These are phyloP conservation scores for Trametes punicea DNA, from an alignment of 768 basidiomycete genomes.

Conservation along the genomic window DNA sequence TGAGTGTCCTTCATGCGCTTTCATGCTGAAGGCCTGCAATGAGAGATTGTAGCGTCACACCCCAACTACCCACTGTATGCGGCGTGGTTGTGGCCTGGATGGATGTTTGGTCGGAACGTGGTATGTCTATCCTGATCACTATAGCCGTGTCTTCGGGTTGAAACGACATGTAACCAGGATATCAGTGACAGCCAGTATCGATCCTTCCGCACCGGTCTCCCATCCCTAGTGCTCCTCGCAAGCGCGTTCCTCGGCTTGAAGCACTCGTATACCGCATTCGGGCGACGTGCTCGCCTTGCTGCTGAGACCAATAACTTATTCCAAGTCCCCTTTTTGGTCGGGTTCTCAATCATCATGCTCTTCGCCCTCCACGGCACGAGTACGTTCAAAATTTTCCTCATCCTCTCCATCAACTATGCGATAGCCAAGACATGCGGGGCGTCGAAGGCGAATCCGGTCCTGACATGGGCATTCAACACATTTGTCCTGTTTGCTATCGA, in stretches of 20 bases:
- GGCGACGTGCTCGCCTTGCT: slow-evolving; percentile 21
- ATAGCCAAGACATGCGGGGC: slow-evolving; percentile 48
- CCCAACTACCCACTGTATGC: slow-evolving; percentile 68
- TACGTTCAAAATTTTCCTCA: slow-evolving; percentile 69
- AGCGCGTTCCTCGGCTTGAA: slow-evolving; percentile 56
- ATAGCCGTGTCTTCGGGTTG: neutral
- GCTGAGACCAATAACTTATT: slow-evolving; percentile 28
- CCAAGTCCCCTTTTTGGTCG: slow-evolving; percentile 55
- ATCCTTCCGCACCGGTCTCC: slow-evolving; percentile 78
- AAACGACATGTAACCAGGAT: slow-evolving; percentile 54
- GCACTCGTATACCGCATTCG: slow-evolving; percentile 42
- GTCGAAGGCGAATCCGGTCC: slow-evolving; percentile 44
- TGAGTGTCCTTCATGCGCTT: slow-evolving; percentile 41
- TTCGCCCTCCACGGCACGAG: slow-evolving; percentile 78
- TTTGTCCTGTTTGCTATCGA: slow-evolving; percentile 76
- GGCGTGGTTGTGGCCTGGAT: slow-evolving; percentile 61
- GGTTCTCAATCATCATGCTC: slow-evolving; percentile 64
- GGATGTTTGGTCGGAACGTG: slow-evolving; percentile 76
- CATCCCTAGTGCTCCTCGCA: slow-evolving; percentile 52
- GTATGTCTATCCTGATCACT: slow-evolving; percentile 46
- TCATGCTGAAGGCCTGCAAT: neutral
- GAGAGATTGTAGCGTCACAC: slow-evolving; percentile 54
- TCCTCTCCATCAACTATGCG: slow-evolving; percentile 67
- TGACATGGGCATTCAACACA: slow-evolving; percentile 79
- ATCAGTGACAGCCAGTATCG: slow-evolving; percentile 91